phyloP scores from a whole-genome alignment of 2,329 filamentous ascomycete genomes.

The Zymoseptoria brevis region DNA sequence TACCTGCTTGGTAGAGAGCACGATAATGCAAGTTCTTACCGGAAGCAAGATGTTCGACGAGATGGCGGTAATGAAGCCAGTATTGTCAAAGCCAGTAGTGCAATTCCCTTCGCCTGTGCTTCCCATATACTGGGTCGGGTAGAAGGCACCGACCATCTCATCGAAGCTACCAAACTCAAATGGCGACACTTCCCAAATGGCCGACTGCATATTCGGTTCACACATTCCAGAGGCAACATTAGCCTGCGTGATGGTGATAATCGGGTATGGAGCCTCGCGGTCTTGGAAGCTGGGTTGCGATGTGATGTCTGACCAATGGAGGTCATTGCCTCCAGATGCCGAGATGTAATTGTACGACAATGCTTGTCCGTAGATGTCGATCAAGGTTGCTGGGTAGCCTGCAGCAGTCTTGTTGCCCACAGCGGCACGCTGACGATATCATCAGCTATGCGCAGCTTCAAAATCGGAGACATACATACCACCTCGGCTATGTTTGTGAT shows the following conservation, averaged over 20 bases:
- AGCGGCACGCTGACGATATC: slow-evolving; percentile 2
- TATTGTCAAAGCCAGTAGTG: slow-evolving; percentile 9
- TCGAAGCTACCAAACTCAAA: slow-evolving; percentile 11
- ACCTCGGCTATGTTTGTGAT: background rate
- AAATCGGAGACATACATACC: background rate
- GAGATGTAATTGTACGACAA: slow-evolving; percentile 9
- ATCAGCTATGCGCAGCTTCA: background rate
- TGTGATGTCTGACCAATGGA: background rate
- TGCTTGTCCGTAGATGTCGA: slow-evolving; percentile 7
- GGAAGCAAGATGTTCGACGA: slow-evolving; percentile 10
- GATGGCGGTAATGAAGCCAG: slow-evolving; percentile 9
- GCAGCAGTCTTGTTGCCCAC: slow-evolving; percentile 9
- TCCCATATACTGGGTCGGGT: slow-evolving; percentile 10
- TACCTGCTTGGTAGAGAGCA: background rate
- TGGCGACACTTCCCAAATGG: slow-evolving; percentile 11
- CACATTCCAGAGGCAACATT: slow-evolving; percentile 6
- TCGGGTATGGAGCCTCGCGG: slow-evolving; percentile 8
- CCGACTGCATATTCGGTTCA: background rate
- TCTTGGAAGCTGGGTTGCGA: slow-evolving; percentile 6
- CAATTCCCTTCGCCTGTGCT: slow-evolving; percentile 3
- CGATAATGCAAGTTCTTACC: background rate
- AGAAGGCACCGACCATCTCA: slow-evolving; percentile 8
- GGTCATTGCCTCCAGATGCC: slow-evolving; percentile 1
- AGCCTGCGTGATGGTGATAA: slow-evolving; percentile 10
- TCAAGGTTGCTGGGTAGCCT: slow-evolving; percentile 6